Percentiles rank a stretch among this genome's conserved stretches.
These are phyloP conservation scores for Ormosia emarginata DNA, from an alignment of 306 rosid genomes.

Conservation along the genomic window DNA sequence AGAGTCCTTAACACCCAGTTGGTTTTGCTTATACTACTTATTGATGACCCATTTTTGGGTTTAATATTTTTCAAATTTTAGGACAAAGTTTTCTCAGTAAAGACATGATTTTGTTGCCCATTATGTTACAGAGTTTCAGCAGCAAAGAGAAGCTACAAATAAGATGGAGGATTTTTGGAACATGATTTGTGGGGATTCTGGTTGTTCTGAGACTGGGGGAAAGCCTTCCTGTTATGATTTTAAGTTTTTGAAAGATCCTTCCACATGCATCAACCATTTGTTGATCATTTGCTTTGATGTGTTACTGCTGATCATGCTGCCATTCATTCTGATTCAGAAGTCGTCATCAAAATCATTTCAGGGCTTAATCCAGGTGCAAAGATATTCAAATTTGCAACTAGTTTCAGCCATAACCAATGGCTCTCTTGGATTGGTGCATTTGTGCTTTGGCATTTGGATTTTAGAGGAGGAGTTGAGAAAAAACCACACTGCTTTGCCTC, in stretches of 20 bases:
- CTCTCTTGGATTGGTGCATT: slow-evolving; percentile 42
- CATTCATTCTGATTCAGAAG: slow-evolving; percentile 32
- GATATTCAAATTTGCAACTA: slow-evolving; percentile 36
- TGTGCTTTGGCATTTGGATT: slow-evolving; percentile 51
- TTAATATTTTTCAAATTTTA: background rate
- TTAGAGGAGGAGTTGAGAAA: slow-evolving; percentile 47
- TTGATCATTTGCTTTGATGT: slow-evolving; percentile 36
- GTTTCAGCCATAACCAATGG: slow-evolving; percentile 42
- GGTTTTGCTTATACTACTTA: too few relatives aligned
- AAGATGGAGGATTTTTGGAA: slow-evolving; percentile 47
- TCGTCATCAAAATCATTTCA: slow-evolving; percentile 17
- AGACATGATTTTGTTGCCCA: background rate
- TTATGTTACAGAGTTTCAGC: slow-evolving; percentile 18
- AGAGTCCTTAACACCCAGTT: too few relatives aligned
- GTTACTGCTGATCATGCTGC: slow-evolving; percentile 42
- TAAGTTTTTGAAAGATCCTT: slow-evolving; percentile 35
- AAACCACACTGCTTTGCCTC: slow-evolving; percentile 39
- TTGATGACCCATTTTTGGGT: background rate
- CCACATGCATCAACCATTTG: slow-evolving; percentile 46
- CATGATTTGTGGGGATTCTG: slow-evolving; percentile 46
- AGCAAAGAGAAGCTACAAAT: background rate
- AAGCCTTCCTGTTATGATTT: slow-evolving; percentile 24
- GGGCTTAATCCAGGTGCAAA: background rate
- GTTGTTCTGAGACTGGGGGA: slow-evolving; percentile 19
- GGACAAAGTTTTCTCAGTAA: background rate